Evolutionary conservation across 2,329 filamentous ascomycete genomes (phyloP), one percentile per base, ranked within the genome.

Genomic region (Ilyonectria sp.): DNA sequence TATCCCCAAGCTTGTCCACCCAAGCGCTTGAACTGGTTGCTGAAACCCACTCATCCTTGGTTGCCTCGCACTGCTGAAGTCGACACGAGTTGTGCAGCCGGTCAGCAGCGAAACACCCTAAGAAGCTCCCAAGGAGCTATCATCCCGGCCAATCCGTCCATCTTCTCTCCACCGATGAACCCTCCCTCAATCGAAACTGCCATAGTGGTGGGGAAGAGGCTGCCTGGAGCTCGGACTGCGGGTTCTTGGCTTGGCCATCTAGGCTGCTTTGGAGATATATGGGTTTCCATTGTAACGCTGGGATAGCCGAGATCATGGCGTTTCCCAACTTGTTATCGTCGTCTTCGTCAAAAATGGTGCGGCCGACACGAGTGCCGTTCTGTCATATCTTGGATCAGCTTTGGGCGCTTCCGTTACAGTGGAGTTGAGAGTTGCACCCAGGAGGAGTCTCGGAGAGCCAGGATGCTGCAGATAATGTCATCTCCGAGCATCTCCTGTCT

Each of bases 71-170:
- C 54, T 43, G 17, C 37, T 53, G 60, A 23, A 53, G 37, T 37
- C 37, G 62, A 65, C 44, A 60, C 49, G 62, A 60, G 49, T 59
- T 65, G 56, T 65, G 55, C 56, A 65, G 62, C 55, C 17, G 60
- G 47, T 64, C 17, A 46, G 56, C 40, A 63, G 43, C n/a, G 33
- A 56, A 29, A 49, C 43, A 40, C 33, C 17, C 50, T 9, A 31
- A 33, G n/a, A 19, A 57, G 33, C 44, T 43, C 21, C 21, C 21
- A 6, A 15, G 29, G 47, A 52, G 47, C 47, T n/a, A n/a, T 33
- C 49, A 33, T 52, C 49, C 46, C 17, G 9, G 29, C 10, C 49
- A 33, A 52, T 9, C 26, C 52, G 44, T 49, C 26, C 49, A 23
- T 23, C 59, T 31, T 19, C 43, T 40, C 43, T 21, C 52, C 52